Percentiles rank a stretch among this genome's conserved stretches.
Evolutionary conservation across 1,284 basidiomycete species (phyloP).

Genomic region (Ustilago sp.): DNA sequence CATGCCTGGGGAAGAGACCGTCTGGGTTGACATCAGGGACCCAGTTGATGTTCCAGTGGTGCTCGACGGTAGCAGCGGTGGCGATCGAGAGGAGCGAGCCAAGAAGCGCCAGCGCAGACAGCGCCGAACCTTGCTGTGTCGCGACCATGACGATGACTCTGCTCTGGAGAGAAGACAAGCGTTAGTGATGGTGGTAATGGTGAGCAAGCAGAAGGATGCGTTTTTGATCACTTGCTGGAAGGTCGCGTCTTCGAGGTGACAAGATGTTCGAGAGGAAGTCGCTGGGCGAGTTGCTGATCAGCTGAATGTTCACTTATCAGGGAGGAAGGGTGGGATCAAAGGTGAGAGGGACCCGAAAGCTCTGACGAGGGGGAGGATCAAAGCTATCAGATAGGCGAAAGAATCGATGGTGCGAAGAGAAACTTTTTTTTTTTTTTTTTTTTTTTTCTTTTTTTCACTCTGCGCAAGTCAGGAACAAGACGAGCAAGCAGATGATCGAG

Average conservation of each 20-base stretch:
- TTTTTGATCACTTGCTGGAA: neutral
- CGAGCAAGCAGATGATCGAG: neutral
- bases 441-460: neutral
- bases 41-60: constrained; percentile 78
- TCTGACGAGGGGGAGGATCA: neutral
- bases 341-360: neutral
- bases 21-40: constrained; percentile 61
- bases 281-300: neutral
- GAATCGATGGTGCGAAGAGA: constrained; percentile 1
- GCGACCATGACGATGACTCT: constrained; percentile 20
- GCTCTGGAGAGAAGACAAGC: neutral
- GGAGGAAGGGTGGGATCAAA: neutral
- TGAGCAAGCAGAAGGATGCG: neutral
- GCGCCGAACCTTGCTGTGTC: constrained; percentile 8
- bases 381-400: constrained; percentile 17
- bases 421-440: neutral
- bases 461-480: neutral
- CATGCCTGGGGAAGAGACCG: constrained; percentile 55
- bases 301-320: constrained; percentile 7
- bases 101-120: constrained; percentile 33
- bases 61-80: constrained; percentile 55
- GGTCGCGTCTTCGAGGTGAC: neutral
- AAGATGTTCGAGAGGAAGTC: neutral
- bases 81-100: constrained; percentile 27
- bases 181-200: neutral